These are phyloP conservation scores for Quillaja saponaria DNA, from an alignment of 306 rosid species.

Conservation along the genomic window DNA sequence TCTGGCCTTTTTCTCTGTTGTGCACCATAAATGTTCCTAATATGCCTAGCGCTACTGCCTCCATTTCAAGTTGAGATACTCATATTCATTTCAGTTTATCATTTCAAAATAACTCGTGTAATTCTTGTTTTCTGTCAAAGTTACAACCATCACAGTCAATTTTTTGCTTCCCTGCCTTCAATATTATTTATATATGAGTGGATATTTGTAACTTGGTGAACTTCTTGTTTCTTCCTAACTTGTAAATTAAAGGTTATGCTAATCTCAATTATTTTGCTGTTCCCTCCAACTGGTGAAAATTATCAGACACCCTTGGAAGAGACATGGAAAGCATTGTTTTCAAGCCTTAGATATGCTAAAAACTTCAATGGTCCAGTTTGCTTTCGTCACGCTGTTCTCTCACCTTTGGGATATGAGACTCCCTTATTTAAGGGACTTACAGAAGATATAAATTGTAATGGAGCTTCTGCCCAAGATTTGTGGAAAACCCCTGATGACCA, in stretches of 20 bases:
- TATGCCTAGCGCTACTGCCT: neutral
- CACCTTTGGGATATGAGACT: constrained; percentile 91
- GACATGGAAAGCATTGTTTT: constrained; percentile 85
- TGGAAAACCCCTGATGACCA: constrained; percentile 66
- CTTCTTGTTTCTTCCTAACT: too few species aligned
- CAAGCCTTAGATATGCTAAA: constrained; percentile 79
- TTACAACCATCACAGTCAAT: constrained; percentile 8
- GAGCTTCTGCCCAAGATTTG: constrained; percentile 67
- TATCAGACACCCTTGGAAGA: constrained; percentile 85
- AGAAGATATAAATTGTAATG: constrained; percentile 61
- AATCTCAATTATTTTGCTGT: constrained; percentile 1
- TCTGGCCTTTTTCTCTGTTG: too few species aligned
- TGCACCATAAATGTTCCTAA: too few species aligned
- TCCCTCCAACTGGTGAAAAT: constrained; percentile 25
- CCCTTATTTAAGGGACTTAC: constrained; percentile 78
- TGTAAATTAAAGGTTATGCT: too few species aligned
- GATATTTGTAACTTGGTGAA: neutral
- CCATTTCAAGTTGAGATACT: neutral
- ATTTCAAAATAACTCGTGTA: neutral
- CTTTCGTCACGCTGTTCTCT: constrained; percentile 80
- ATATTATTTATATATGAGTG: constrained; percentile 2
- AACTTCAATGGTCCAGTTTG: constrained; percentile 80
- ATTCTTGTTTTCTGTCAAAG: neutral
- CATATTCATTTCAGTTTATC: neutral
- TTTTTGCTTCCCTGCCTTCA: neutral